phyloP scores from a whole-genome alignment of 495 filamentous ascomycete species.

The Penicillium ochrochloron region DNA sequence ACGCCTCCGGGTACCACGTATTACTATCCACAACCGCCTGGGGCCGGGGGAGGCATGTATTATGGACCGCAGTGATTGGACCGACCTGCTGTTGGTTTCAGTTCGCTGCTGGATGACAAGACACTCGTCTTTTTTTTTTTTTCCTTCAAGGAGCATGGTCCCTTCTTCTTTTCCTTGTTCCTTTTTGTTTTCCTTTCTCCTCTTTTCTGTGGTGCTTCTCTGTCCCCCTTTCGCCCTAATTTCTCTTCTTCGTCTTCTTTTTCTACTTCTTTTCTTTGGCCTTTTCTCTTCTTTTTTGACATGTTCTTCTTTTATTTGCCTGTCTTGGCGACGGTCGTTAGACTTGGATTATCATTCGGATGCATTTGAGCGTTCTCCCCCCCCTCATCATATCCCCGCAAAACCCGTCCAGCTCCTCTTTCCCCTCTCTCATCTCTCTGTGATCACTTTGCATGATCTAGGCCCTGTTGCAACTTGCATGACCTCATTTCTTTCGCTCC shows the following conservation, averaged over 20 bases:
- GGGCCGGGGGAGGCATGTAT: conserved; percentile 49
- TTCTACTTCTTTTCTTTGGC: conserved; percentile 16
- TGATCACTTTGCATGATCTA: conserved; percentile 27
- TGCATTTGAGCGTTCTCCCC: conserved; percentile 50
- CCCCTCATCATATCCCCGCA: conserved; percentile 29
- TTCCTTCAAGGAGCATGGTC: conserved; percentile 15
- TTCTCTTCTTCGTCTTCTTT: conserved; percentile 11
- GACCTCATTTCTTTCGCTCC: conserved; percentile 27
- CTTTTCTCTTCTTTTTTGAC: conserved; percentile 18
- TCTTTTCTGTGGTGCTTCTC: conserved; percentile 13
- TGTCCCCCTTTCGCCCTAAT: background rate
- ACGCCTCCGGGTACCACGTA: conserved; percentile 71
- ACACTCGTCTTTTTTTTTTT: background rate
- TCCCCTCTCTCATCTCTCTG: conserved; percentile 9
- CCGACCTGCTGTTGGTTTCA: background rate
- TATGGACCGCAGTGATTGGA: conserved; percentile 64
- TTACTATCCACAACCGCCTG: conserved; percentile 68
- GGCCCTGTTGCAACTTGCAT: conserved; percentile 16
- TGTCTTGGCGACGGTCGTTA: conserved; percentile 23
- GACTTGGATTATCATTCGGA: conserved; percentile 31
- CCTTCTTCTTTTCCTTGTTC: conserved; percentile 17
- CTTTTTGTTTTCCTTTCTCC: conserved; percentile 14
- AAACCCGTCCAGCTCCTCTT: conserved; percentile 21
- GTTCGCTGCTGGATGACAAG: conserved; percentile 14
- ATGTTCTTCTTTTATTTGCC: conserved; percentile 19